Evolutionary conservation across 208 protist genomes (phyloP), one percentile per base, ranked within the genome.

Genomic region (Acanthamoeba lenticulata): DNA sequence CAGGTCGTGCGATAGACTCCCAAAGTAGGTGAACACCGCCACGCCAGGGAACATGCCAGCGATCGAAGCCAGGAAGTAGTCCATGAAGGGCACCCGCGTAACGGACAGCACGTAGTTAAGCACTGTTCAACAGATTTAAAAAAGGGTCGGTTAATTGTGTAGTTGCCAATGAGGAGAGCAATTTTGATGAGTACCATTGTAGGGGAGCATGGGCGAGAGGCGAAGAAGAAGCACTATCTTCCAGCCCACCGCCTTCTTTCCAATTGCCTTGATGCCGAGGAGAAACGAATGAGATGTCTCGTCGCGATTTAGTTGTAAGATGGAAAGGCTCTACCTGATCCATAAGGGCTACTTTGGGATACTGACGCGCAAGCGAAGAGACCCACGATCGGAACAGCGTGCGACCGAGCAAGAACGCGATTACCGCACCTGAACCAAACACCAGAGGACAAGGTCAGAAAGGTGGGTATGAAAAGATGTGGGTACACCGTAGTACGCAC

Each of bases 31-130:
- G 52, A 89, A 89, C 44, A 89, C 44, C 44, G 52, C 38, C 47
- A 89, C 79, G n/a, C 79, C 79, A 32, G 79, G 44, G 29, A 89
- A 55, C 79, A 89, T 89, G 34, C 79, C 79, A 27, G 60, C 36
- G 36, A 60, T 24, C 6, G 79, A 89, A 29, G 79, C 38, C 29
- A 89, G 17, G 38, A 89, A 89, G 52, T 89, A 89, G 44, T 89
- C 79, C 44, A 89, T 89, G 52, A 89, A 89, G 27, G 21, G 47
- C 0, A 89, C 79, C 15, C 79, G 79, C 34, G 79, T 89, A 29
- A 89, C 52, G 24, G 79, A 89, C 29, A 89, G 79, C 3, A 89
- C 79, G 52, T 89, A 89, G 79, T 89, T 89, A 19, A 89, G 52
- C 44, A 89, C 52, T 79, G 67, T 52, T 52, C 47, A 52, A 19